These are phyloP conservation scores for Nitzschia palea DNA, from an alignment of 108 stramenopile species.

Conservation along the genomic window DNA sequence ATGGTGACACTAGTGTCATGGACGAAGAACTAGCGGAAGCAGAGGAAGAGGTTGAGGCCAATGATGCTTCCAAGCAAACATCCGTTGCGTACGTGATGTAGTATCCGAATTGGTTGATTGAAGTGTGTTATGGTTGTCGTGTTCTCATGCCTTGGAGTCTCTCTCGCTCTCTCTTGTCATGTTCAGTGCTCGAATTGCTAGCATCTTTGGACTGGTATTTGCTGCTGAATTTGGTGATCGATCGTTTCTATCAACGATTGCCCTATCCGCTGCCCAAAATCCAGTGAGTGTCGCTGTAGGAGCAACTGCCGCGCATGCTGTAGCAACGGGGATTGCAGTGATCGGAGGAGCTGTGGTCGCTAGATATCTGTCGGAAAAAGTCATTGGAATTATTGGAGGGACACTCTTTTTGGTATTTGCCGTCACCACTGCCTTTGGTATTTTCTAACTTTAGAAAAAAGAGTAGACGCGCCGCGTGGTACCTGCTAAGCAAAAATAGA, in stretches of 20 bases:
- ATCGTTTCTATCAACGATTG: constrained; percentile 97
- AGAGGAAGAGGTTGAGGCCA: constrained; percentile 80
- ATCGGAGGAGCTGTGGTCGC: constrained; percentile 80
- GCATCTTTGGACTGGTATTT: constrained; percentile 88
- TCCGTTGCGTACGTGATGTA: constrained; percentile 58
- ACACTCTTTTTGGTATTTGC: constrained; percentile 91
- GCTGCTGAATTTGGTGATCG: constrained; percentile 95
- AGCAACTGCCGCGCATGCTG: constrained; percentile 91
- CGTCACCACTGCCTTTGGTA: constrained; percentile 79
- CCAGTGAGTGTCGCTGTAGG: constrained; percentile 92
- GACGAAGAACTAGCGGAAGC: constrained; percentile 97
- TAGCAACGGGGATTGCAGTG: constrained; percentile 91
- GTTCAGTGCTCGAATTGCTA: constrained; percentile 70
- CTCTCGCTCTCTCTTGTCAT: too few species aligned
- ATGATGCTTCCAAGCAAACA: constrained; percentile 36
- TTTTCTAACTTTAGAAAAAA: constrained; percentile 51
- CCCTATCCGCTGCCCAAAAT: constrained; percentile 92
- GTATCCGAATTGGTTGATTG: too few species aligned
- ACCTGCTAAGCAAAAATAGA: too few species aligned
- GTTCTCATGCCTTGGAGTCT: too few species aligned
- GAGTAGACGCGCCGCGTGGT: not conserved
- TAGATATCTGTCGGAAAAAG: constrained; percentile 90
- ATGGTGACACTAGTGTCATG: constrained; percentile 72
- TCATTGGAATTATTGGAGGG: constrained; percentile 91
- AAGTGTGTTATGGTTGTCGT: too few species aligned